Evolutionary conservation across 768 basidiomycete species (phyloP), one percentile per base, ranked within the genome.

Genomic region (Albatrellus ellisii): DNA sequence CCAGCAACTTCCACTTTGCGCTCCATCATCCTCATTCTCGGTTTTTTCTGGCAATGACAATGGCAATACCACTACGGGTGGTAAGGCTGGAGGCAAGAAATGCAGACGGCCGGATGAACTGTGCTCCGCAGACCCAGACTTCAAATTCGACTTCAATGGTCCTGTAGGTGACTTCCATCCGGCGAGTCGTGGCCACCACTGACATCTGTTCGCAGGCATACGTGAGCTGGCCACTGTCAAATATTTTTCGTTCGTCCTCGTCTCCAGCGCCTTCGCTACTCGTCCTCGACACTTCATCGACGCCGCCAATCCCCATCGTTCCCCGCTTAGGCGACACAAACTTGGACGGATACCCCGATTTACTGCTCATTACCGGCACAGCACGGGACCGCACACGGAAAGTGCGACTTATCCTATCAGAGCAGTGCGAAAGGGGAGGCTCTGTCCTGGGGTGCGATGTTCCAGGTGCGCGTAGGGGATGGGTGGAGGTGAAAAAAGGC

Each of bases 301-400:
- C 57, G 1, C 83, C 87, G 0, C 51, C 77, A 0, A 56, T 92
- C 4, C 89, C 92, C 0, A 59, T 92, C 12, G 70, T 88, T 0
- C 59, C 97, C 36, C 79, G 79, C 46, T 62, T 91, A 0, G 95
- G 91, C 25, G 95, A 99, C 60, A 80, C 73, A 39, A 84, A 97
- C 58, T 67, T 94, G 15, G 92, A 98, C 55, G 95, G 95, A 2
- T 98, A 84, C 61, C 91, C 94, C 0, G 95, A 98, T 52, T 53
- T 97, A 6, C 62, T 95, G 6, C 52, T 76, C 7, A 75, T 78
- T 18, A 54, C 70, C 11, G 71, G 70, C 4, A 53, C 68, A 21
- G 59, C 60, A 50, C 22, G 48, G 3, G 45, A 51, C 34, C 49
- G 43, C 14, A 63, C 64, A 39, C 69, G 66, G 15, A 72, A 68